phyloP scores from a whole-genome alignment of 192 early-diverging fungal species.

The Coemansia umbellata region DNA sequence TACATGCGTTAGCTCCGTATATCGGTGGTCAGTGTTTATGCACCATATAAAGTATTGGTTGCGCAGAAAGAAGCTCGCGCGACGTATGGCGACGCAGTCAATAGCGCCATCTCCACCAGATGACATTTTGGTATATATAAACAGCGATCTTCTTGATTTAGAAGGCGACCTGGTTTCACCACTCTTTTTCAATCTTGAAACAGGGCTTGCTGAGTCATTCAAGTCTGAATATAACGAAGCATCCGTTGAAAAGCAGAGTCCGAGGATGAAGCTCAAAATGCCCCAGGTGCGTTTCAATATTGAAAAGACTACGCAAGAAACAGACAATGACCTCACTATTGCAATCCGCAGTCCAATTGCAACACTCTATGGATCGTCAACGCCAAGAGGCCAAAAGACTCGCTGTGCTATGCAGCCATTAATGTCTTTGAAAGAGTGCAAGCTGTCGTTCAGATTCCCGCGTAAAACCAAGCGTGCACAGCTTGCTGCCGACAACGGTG shows the following conservation, averaged over 20 bases:
- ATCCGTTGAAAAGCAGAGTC: conserved; percentile 4
- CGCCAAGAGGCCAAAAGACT: conserved; percentile 21
- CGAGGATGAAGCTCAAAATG: conserved; percentile 36
- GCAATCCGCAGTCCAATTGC: conserved; percentile 23
- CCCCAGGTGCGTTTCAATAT: conserved; percentile 26
- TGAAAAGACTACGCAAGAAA: conserved; percentile 16
- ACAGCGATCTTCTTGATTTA: conserved; percentile 35
- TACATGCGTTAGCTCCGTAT: conserved; percentile 35
- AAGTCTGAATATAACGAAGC: not conserved
- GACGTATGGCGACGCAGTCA: conserved; percentile 33
- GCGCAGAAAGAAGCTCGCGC: conserved; percentile 38
- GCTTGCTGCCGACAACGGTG: conserved; percentile 30
- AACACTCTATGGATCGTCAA: conserved; percentile 42
- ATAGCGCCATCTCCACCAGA: conserved; percentile 19
- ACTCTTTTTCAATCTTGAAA: conserved; percentile 32
- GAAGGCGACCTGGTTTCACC: conserved; percentile 38
- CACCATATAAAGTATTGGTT: conserved; percentile 46
- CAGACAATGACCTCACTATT: conserved; percentile 24
- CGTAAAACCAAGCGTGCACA: conserved; percentile 29
- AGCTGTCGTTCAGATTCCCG: conserved; percentile 19
- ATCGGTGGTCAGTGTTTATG: conserved; percentile 50
- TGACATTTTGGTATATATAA: conserved; percentile 34
- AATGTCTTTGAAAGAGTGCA: conserved; percentile 32
- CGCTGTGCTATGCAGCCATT: conserved; percentile 27
- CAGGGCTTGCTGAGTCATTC: conserved; percentile 11